Evolutionary conservation across 2,329 filamentous ascomycete species (phyloP), one percentile per base, ranked within the genome.

Genomic region (Truncatella angustata): DNA sequence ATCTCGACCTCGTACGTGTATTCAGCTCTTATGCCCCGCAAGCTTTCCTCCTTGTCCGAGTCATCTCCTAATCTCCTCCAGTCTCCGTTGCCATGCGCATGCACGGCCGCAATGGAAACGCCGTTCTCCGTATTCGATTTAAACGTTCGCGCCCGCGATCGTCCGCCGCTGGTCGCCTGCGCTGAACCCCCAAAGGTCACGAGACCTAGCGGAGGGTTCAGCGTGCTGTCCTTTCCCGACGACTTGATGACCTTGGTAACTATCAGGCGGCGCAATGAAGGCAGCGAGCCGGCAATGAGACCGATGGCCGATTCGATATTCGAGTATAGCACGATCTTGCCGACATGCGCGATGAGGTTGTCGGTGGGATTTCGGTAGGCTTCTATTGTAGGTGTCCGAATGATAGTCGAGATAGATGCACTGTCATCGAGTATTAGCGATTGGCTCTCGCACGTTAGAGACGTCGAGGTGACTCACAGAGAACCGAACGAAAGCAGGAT

Each of bases 401-500:
- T 54, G 49, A 62, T 59, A 18, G 60, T 62, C 7, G 59, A 57
- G 18, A 62, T 51, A 3, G 56, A 61, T 5, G 60, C 60, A 18
- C 62, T 64, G 20, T n/a, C n/a, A n/a, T n/a, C n/a, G n/a, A n/a
- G n/a, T n/a, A 30, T 28, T 35, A 49, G 2, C 4, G 9, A n/a
- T n/a, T n/a, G n/a, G n/a, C n/a, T n/a, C n/a, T n/a, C n/a, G n/a
- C n/a, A n/a, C n/a, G n/a, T n/a, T n/a, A n/a, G n/a, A n/a, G n/a
- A n/a, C n/a, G n/a, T n/a, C n/a, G n/a, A n/a, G n/a, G n/a, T 20
- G 5, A 44, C 40, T 30, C n/a, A 44, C 63, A 62, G 24, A 20
- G 61, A 58, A 51, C 56, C 56, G 51, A 64, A 61, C 3, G 60
- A 62, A 32, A 66, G 52, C 20, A 65, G 50, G n/a, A 47, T 28